Percentiles rank a stretch among this genome's conserved stretches.
Conservation (phyloP, 2,329 filamentous ascomycete genomes). For the Elsinoe arachidis region DNA sequence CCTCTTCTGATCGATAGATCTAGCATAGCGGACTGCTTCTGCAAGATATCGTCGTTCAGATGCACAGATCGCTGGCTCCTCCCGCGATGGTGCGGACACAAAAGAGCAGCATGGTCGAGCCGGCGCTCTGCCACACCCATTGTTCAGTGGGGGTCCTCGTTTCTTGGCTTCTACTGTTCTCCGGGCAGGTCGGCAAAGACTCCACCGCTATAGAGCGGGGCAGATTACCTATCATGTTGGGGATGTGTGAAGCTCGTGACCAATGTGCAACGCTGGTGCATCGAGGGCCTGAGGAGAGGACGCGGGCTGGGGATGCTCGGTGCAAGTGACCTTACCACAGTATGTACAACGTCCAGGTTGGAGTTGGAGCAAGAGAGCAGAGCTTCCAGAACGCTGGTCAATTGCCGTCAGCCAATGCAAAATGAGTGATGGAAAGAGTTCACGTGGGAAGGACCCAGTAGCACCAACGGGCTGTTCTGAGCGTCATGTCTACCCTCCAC, state of each 20-base stretch:
- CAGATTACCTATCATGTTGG: neutral
- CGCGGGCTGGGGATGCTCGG: neutral
- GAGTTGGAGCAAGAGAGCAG: neutral
- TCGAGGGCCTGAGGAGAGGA: neutral
- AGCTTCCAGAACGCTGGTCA: neutral
- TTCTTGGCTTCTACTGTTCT: neutral
- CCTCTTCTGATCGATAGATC: constrained; percentile 4
- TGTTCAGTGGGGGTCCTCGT: neutral
- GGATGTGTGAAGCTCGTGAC: neutral
- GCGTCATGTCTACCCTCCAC: constrained; percentile 6
- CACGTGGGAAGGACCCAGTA: neutral
- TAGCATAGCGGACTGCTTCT: neutral
- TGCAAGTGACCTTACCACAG: neutral
- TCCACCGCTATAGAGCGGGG: constrained; percentile 5
- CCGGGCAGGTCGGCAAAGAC: constrained; percentile 1
- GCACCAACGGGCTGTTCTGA: constrained; percentile 1
- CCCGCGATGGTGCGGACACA: constrained; percentile 1
- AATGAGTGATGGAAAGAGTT: neutral
- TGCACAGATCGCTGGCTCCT: neutral
- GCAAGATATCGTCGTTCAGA: neutral
- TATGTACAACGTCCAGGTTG: neutral
- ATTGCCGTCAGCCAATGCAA: constrained; percentile 5
- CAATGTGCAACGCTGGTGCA: neutral
- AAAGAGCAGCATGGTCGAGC: neutral
- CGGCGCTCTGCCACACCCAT: constrained; percentile 7